These are phyloP conservation scores for Vinca major DNA, from an alignment of 305 asterid species.

Conservation along the genomic window DNA sequence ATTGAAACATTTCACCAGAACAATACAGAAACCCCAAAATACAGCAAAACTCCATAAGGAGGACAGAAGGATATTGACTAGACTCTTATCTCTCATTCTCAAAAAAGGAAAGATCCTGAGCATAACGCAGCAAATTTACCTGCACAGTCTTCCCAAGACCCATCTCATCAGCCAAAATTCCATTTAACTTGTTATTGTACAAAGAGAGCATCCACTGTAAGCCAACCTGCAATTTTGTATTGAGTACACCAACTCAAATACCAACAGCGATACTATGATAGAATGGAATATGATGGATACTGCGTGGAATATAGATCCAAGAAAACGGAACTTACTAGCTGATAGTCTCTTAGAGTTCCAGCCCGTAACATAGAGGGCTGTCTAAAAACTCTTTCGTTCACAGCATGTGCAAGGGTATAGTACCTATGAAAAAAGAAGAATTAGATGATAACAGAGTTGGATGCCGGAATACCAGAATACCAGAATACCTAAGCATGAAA, in stretches of 20 bases:
- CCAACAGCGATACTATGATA: conserved; percentile 14
- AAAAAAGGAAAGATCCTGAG: not conserved
- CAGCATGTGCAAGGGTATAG: conserved; percentile 97
- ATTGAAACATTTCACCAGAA: not conserved
- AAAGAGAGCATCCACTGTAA: conserved; percentile 99
- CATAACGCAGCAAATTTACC: conserved; percentile 31
- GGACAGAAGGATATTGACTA: not conserved
- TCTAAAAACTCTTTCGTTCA: conserved; percentile 79
- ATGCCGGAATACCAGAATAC: conserved; percentile 10
- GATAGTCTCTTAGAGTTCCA: conserved; percentile 96
- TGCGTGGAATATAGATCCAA: not conserved
- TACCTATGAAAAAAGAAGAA: conserved; percentile 43
- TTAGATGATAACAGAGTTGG: not conserved
- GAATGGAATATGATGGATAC: conserved; percentile 10
- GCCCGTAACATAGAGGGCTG: conserved; percentile 97
- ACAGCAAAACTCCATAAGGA: not conserved
- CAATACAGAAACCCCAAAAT: not conserved
- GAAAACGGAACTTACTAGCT: conserved; percentile 58
- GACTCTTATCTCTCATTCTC: not conserved
- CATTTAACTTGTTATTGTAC: conserved; percentile 93
- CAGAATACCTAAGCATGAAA: conserved; percentile 11
- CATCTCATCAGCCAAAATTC: conserved; percentile 99
- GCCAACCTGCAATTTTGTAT: conserved; percentile 71
- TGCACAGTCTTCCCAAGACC: conserved; percentile 99
- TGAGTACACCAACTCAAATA: conserved; percentile 15